Conservation (phyloP, 2,329 filamentous ascomycete genomes). For the Fragosphaeria purpurea region DNA sequence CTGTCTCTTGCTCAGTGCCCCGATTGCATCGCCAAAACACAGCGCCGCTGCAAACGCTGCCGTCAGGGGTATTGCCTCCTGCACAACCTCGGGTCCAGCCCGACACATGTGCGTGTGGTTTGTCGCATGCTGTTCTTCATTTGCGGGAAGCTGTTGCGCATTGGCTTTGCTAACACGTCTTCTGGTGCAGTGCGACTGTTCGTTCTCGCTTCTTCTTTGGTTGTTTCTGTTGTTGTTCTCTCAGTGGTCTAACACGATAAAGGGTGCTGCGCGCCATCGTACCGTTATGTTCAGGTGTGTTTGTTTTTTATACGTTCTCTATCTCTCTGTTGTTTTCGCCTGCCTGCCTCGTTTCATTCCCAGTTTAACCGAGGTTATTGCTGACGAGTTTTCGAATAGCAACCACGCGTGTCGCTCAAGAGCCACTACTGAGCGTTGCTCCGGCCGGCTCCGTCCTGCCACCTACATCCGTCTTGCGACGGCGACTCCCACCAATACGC, state of each 20-base stretch:
- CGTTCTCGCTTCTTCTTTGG: background rate
- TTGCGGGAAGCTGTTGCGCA: background rate
- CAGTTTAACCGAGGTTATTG: conserved; percentile 10
- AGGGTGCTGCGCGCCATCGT: conserved; percentile 10
- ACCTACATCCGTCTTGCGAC: too few relatives aligned
- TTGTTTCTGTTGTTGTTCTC: background rate
- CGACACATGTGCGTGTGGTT: conserved; percentile 38
- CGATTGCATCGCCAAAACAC: conserved; percentile 61
- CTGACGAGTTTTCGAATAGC: conserved; percentile 2
- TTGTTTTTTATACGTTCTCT: background rate
- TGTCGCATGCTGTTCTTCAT: background rate
- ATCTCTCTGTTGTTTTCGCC: background rate
- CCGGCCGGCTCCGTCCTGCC: too few relatives aligned
- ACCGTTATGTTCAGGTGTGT: conserved; percentile 6
- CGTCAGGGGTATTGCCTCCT: conserved; percentile 71
- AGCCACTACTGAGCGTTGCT: conserved; percentile 6
- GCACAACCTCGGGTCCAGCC: conserved; percentile 72
- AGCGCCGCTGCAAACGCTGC: conserved; percentile 63
- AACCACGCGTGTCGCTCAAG: conserved; percentile 5
- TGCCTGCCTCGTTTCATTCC: conserved; percentile 6
- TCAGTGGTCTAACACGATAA: background rate
- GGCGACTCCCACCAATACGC: too few relatives aligned
- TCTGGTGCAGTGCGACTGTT: conserved; percentile 12
- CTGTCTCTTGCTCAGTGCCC: conserved; percentile 46
- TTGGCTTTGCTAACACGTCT: background rate